Conservation (phyloP, 768 basidiomycete genomes). For the Pisolithus tinctorius region DNA sequence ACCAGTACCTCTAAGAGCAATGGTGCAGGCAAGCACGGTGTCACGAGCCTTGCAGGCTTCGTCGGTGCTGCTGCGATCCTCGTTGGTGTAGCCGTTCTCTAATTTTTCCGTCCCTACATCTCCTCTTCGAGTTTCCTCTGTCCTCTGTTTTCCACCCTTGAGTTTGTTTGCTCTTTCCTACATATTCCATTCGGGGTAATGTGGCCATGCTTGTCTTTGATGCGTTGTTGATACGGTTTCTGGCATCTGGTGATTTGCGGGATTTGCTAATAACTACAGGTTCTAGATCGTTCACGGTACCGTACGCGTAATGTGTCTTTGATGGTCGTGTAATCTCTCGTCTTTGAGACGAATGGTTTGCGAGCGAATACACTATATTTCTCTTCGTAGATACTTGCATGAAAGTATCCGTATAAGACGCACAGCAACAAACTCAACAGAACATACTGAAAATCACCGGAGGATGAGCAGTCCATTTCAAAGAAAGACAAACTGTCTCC, state of each 20-base stretch:
- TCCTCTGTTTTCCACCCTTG: too few relatives aligned
- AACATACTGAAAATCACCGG: too few relatives aligned
- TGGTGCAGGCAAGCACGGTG: constrained; percentile 18
- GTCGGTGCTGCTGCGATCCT: constrained; percentile 16
- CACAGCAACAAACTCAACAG: too few relatives aligned
- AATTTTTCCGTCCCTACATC: neutral
- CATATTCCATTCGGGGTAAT: too few relatives aligned
- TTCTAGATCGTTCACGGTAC: neutral
- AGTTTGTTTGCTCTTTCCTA: too few relatives aligned
- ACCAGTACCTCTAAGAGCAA: constrained; percentile 7
- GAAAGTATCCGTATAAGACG: too few relatives aligned
- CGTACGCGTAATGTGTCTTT: neutral
- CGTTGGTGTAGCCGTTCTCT: constrained; percentile 18
- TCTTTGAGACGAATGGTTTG: neutral
- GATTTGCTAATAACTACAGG: neutral
- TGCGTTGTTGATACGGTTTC: too few relatives aligned
- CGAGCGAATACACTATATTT: neutral
- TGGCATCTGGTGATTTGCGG: too few relatives aligned
- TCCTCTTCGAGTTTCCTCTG: neutral
- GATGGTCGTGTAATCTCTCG: neutral
- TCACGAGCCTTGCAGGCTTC: constrained; percentile 15
- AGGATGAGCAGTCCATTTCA: too few relatives aligned
- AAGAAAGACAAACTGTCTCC: too few relatives aligned
- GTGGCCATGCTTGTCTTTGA: too few relatives aligned
- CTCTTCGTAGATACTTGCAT: neutral